Percentiles rank a stretch among this genome's conserved stretches.
phyloP scores from a whole-genome alignment of 2,329 filamentous ascomycete species.

The Aureobasidium leucospermi region DNA sequence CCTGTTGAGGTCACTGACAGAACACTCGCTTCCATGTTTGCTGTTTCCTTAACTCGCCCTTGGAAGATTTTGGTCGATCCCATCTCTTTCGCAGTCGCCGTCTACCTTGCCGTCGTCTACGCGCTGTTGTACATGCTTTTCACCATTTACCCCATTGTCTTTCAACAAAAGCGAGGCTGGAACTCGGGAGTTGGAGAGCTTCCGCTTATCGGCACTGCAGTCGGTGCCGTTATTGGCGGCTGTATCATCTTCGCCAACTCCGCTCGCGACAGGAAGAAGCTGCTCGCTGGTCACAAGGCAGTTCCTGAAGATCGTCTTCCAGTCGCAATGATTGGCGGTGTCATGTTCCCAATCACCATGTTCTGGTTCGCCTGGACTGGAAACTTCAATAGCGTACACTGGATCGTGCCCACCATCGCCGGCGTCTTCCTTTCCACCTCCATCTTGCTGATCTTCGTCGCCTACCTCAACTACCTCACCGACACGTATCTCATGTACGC shows the following conservation, averaged over 20 bases:
- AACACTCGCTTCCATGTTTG: constrained; percentile 40
- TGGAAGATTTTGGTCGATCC: constrained; percentile 50
- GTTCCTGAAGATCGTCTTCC: constrained; percentile 38
- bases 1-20: constrained; percentile 42
- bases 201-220: constrained; percentile 43
- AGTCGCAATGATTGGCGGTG: constrained; percentile 27
- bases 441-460: constrained; percentile 44
- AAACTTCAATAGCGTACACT: constrained; percentile 37
- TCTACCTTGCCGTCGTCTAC: constrained; percentile 50
- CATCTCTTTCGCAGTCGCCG: constrained; percentile 45
- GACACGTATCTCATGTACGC: constrained; percentile 41
- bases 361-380: constrained; percentile 31
- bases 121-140: constrained; percentile 52
- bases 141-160: constrained; percentile 50
- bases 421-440: constrained; percentile 35
- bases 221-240: constrained; percentile 43
- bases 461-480: constrained; percentile 48
- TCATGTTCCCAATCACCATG: constrained; percentile 28
- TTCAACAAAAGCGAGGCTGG: constrained; percentile 47
- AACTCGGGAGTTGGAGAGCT: constrained; percentile 47
- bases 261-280: constrained; percentile 31
- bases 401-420: constrained; percentile 41
- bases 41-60: constrained; percentile 45
- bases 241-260: constrained; percentile 36
- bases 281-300: constrained; percentile 28